Percentiles rank a stretch among this genome's conserved stretches.
phyloP scores from a whole-genome alignment of 2,329 filamentous ascomycete species.

The Trichophyton mentagrophytes region DNA sequence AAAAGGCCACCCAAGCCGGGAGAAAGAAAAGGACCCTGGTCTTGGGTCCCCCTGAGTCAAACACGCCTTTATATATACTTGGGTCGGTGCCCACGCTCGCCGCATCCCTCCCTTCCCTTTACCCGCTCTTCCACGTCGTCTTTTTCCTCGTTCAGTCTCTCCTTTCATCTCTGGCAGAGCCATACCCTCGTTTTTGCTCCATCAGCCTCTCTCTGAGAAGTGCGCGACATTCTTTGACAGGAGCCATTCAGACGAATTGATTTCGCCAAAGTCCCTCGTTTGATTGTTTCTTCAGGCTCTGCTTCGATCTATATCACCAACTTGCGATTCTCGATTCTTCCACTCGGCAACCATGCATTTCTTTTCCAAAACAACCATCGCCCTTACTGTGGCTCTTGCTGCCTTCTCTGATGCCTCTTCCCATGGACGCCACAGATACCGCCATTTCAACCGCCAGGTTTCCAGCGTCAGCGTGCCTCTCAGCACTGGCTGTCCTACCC shows the following conservation, averaged over 20 bases:
- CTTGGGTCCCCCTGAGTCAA: background rate
- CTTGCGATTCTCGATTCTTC: background rate
- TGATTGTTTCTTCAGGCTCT: conserved; percentile 5
- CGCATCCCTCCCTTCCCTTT: background rate
- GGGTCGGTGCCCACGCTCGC: background rate
- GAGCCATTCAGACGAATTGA: conserved; percentile 23
- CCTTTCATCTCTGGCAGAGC: conserved; percentile 3
- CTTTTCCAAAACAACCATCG: conserved; percentile 24
- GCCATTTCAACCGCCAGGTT: conserved; percentile 2
- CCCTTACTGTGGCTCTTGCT: conserved; percentile 25
- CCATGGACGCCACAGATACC: conserved; percentile 14
- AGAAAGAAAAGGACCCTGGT: background rate
- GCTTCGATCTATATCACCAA: background rate
- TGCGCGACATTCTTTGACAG: background rate
- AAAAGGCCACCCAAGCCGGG: background rate
- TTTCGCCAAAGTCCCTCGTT: conserved; percentile 20
- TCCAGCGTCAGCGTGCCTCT: background rate
- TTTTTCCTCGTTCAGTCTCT: background rate
- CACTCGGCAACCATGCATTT: conserved; percentile 23
- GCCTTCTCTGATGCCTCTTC: conserved; percentile 24
- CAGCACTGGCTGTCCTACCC: background rate
- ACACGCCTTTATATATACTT: background rate
- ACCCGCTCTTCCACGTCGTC: background rate
- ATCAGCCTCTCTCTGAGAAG: conserved; percentile 7
- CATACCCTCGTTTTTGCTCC: conserved; percentile 12